Percentiles rank a stretch among this genome's conserved stretches.
Evolutionary conservation across 805 yeast genomes (phyloP).

Genomic region (Ogataea pilisensis): DNA sequence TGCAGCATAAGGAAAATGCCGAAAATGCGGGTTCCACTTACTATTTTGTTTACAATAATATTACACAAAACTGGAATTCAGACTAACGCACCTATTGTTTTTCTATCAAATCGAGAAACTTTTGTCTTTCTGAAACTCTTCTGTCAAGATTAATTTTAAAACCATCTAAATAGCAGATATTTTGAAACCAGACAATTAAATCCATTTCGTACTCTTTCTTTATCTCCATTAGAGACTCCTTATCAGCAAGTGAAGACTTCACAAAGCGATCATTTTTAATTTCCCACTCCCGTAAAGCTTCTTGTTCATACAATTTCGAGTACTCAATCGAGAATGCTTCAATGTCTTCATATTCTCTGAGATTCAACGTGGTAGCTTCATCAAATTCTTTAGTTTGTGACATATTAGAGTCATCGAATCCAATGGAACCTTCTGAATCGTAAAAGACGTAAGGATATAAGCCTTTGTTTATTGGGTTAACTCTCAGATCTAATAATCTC

Average conservation of each 20-base stretch:
- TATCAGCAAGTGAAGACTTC: not conserved
- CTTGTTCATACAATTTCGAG: constrained; percentile 33
- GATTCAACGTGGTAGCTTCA: constrained; percentile 33
- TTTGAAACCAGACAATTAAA: constrained; percentile 26
- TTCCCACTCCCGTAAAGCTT: constrained; percentile 37
- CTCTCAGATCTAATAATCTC: constrained; percentile 42
- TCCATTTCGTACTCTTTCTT: constrained; percentile 16
- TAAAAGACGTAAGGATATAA: constrained; percentile 52
- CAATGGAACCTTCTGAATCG: constrained; percentile 32
- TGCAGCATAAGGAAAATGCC: too few relatives aligned
- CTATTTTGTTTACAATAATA: too few relatives aligned
- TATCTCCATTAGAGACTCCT: not conserved
- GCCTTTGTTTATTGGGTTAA: constrained; percentile 44
- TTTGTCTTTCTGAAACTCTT: constrained; percentile 7
- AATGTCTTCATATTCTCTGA: constrained; percentile 47
- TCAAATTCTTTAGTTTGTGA: constrained; percentile 16
- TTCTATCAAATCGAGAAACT: not conserved
- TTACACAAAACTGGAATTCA: too few relatives aligned
- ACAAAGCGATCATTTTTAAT: constrained; percentile 30
- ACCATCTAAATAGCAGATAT: constrained; percentile 27
- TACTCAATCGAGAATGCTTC: constrained; percentile 48
- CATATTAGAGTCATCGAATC: constrained; percentile 7
- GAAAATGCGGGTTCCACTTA: too few relatives aligned
- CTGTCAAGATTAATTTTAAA: constrained; percentile 13
- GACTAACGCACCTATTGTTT: too few relatives aligned